Evolutionary conservation across 768 basidiomycete species (phyloP), one percentile per base, ranked within the genome.

Genomic region (Calvatia gigantea): DNA sequence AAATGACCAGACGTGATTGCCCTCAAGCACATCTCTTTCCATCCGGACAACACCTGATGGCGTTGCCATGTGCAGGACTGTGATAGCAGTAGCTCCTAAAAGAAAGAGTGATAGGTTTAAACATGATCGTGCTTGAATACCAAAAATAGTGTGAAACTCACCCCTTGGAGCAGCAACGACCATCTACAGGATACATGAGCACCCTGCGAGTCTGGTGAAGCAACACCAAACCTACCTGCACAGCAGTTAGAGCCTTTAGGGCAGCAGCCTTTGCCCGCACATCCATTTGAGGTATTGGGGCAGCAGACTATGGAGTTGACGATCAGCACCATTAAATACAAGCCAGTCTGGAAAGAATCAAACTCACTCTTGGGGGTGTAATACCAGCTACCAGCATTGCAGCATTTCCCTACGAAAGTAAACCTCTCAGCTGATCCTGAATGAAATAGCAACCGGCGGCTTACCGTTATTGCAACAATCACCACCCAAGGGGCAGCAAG

Each of bases 401-500:
- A 52, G 51, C 51, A 52, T 12, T 29, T 27, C 23, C 51, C 51
- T 51, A 42, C 39, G 19, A 42, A 42, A 21, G 4, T 12, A 21
- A 42, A 42, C 41, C 6, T 42, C 19, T 21, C 41, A 42, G 21
- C 9, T 42, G 12, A 19, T 11, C 17, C 19, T 11, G 19, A 12
- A 2, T 17, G 12, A 12, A n/a, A 17, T 17, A 4, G 12, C n/a
- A 5, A 21, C n/a, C 28, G n/a, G 29, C 6, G 17, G 43, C 45
- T 23, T 9, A 42, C 57, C 51, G 27, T 38, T 14, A n/a, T 38
- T 39, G 25, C 59, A 60, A 19, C 56, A 57, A 38, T 48, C 35
- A 15, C 59, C 56, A 12, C 56, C 56, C 9, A 57, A 1, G 19
- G 59, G 59, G 31, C 59, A 60, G 32, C 59, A 60, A 19, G 27